Evolutionary conservation across 2,329 filamentous ascomycete species (phyloP).

Genomic region (Arthrobotrys conoides): DNA sequence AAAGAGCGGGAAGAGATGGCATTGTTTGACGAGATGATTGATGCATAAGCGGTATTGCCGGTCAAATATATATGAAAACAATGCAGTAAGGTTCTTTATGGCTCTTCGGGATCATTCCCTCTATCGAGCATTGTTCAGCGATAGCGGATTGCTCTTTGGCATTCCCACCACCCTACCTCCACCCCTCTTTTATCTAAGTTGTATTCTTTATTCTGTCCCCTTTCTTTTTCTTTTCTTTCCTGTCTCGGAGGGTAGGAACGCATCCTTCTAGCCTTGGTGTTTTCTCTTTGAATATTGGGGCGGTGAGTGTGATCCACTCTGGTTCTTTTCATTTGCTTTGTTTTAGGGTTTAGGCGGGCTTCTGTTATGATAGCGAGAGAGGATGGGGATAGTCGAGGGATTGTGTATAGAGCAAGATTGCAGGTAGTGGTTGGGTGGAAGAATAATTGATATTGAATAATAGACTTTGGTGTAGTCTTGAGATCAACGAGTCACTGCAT

Average conservation of each 20-base stretch:
- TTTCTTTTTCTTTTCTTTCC: not conserved
- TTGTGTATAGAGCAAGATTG: not conserved
- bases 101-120: not conserved
- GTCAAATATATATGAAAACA: not conserved
- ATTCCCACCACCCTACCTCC: not conserved
- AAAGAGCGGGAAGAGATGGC: constrained; percentile 48
- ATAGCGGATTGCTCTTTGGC: constrained; percentile 3
- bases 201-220: constrained; percentile 12
- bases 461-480: constrained; percentile 5
- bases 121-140: not conserved
- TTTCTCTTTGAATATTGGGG: constrained; percentile 21
- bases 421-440: not conserved
- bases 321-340: constrained; percentile 7
- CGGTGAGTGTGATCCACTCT: constrained; percentile 21
- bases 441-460: constrained; percentile 23
- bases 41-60: constrained; percentile 37
- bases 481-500: not conserved
- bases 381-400: not conserved
- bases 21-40: constrained; percentile 50
- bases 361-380: constrained; percentile 18
- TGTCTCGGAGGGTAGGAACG: constrained; percentile 15
- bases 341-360: constrained; percentile 3
- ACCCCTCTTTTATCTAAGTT: constrained; percentile 17
- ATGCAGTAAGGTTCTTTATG: constrained; percentile 36
- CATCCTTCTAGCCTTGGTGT: constrained; percentile 27